These are phyloP conservation scores for Bipolaris zeicola DNA, from an alignment of 2,329 filamentous ascomycete genomes.

Conservation along the genomic window DNA sequence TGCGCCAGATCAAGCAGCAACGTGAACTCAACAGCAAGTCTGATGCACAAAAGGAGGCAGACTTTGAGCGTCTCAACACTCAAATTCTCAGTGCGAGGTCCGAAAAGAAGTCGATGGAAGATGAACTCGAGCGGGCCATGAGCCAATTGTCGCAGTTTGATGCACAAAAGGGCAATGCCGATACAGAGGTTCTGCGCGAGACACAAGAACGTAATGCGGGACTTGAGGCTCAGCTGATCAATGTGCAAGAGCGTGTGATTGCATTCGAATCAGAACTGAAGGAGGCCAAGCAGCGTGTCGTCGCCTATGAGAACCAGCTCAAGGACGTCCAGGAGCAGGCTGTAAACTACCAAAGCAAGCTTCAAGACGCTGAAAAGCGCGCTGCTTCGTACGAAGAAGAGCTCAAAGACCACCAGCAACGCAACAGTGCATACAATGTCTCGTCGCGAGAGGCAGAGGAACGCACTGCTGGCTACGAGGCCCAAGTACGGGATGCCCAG, in stretches of 20 bases:
- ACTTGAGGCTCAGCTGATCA: slow-evolving; percentile 41
- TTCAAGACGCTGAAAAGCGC: slow-evolving; percentile 35
- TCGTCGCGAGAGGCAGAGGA: slow-evolving; percentile 29
- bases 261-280: slow-evolving; percentile 39
- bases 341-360: slow-evolving; percentile 38
- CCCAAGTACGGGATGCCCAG: slow-evolving; percentile 39
- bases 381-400: slow-evolving; percentile 37
- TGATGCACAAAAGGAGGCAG: slow-evolving; percentile 58
- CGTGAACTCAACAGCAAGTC: slow-evolving; percentile 89
- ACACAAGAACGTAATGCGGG: slow-evolving; percentile 41
- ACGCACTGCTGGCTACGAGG: slow-evolving; percentile 39
- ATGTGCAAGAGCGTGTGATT: slow-evolving; percentile 42
- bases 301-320: slow-evolving; percentile 42
- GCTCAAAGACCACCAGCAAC: slow-evolving; percentile 39
- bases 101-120: slow-evolving; percentile 44
- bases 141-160: slow-evolving; percentile 39
- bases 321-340: slow-evolving; percentile 40
- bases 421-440: slow-evolving; percentile 26
- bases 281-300: slow-evolving; percentile 32
- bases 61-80: slow-evolving; percentile 50
- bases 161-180: slow-evolving; percentile 27
- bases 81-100: slow-evolving; percentile 46
- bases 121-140: slow-evolving; percentile 45
- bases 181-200: slow-evolving; percentile 31
- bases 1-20: slow-evolving; percentile 93